Evolutionary conservation across 768 basidiomycete genomes (phyloP), one percentile per base, ranked within the genome.

Genomic region (Russula emetica): DNA sequence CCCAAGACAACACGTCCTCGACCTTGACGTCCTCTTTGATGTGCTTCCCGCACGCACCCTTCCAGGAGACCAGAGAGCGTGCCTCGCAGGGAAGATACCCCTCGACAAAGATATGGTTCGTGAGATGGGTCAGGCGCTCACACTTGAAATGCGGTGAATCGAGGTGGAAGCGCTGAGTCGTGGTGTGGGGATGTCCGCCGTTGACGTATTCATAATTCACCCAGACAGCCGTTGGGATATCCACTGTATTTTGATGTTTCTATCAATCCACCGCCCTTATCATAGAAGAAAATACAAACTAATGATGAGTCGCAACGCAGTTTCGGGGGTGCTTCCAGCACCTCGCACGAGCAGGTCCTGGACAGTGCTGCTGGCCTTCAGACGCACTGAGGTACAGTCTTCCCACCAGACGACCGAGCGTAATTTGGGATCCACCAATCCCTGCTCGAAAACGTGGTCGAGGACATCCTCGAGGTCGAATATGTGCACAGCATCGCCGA

Each of bases 391-490:
- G 52, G 76, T 72, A 54, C 73, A 73, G 47, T 73, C 75, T 70
- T 80, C 79, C 78, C 79, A 82, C 75, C 78, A 80, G 2, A 76
- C 72, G 11, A 75, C 66, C 4, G 81, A 73, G 47, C 78, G 73
- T 56, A 75, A 73, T 69, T 76, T 77, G 28, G 79, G 71, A 50
- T 81, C 79, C 20, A 82, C 73, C 61, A 78, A 81, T 40, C 80
- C 80, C 62, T 79, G 78, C 58, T 72, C 68, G 70, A 80, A 81
- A 42, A 74, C 70, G 55, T 76, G 77, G 42, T 81, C 79, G 38
- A 82, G 75, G 7, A 82, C 77, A 63, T 81, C 80, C 69, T 82
- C 80, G 63, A 82, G 70, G 70, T 79, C 80, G 53, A 68, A 49
- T 24, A 82, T 72, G 62, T 74, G 72, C 53, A 74, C 74, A 63